A percentile compares a stretch with the other conserved stretches of the same genome.
Evolutionary conservation across 2,329 filamentous ascomycete genomes (phyloP).

Genomic region (Cadophora luteo-olivacea): DNA sequence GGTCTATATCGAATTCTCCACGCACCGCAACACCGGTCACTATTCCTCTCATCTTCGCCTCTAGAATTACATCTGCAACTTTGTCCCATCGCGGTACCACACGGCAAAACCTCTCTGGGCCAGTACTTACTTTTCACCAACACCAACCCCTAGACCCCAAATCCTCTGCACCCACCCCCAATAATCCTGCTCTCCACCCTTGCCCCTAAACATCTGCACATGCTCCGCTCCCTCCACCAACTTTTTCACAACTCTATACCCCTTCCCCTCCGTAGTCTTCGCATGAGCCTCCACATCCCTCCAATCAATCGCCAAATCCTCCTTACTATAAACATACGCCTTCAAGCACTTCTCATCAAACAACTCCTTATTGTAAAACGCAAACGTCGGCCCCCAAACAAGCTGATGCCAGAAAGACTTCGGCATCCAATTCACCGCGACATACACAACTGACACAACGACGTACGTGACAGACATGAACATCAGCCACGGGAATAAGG

Average conservation of each 20-base stretch:
- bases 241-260: slow-evolving; percentile 35
- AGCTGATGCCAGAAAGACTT: slow-evolving; percentile 38
- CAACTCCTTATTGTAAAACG: slow-evolving; percentile 31
- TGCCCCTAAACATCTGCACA: slow-evolving; percentile 39
- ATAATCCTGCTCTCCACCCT: slow-evolving; percentile 38
- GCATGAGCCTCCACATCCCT: slow-evolving; percentile 37
- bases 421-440: slow-evolving; percentile 38
- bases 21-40: neutral
- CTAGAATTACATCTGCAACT: neutral
- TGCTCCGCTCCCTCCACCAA: slow-evolving; percentile 36
- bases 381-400: slow-evolving; percentile 36
- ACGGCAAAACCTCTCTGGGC: no score
- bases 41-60: neutral
- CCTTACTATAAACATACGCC: slow-evolving; percentile 42
- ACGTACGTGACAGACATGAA: slow-evolving; percentile 22
- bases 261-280: slow-evolving; percentile 29
- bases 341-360: slow-evolving; percentile 27
- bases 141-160: slow-evolving; percentile 30
- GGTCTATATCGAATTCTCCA: neutral
- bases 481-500: slow-evolving; percentile 33
- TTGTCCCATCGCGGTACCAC: no score
- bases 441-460: slow-evolving; percentile 27
- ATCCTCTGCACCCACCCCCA: slow-evolving; percentile 37
- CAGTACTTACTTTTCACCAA: slow-evolving; percentile 2
- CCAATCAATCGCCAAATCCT: slow-evolving; percentile 38